These are phyloP conservation scores for Phytophthora pinifolia DNA, from an alignment of 352 stramenopile genomes.

Conservation along the genomic window DNA sequence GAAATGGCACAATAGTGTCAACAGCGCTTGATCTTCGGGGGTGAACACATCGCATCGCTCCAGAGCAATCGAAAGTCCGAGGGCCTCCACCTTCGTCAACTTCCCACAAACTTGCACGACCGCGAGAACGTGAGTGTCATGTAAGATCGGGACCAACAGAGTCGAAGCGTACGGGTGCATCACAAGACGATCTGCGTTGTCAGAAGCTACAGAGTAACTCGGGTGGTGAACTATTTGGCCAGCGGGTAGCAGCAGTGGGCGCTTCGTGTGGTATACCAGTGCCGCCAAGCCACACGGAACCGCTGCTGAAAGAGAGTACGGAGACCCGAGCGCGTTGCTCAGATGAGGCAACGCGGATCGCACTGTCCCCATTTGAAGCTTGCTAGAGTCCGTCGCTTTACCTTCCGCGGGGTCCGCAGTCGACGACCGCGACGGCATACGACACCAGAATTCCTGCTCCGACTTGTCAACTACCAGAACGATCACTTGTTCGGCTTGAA, in stretches of 20 bases:
- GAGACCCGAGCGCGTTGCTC: background rate
- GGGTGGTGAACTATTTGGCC: conserved; percentile 48
- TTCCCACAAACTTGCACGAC: conserved; percentile 74
- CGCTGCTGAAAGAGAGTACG: background rate
- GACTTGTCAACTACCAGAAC: conserved; percentile 71
- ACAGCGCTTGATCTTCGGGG: conserved; percentile 50
- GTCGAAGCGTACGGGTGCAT: conserved; percentile 57
- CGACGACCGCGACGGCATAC: conserved; percentile 30
- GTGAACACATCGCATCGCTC: conserved; percentile 67
- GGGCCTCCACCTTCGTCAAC: conserved; percentile 47
- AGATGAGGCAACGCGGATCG: conserved; percentile 47
- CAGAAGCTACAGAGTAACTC: conserved; percentile 48
- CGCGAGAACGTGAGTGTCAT: conserved; percentile 36
- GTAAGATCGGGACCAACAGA: conserved; percentile 54
- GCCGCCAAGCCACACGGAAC: conserved; percentile 58
- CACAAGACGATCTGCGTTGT: conserved; percentile 68
- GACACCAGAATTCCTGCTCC: conserved; percentile 81
- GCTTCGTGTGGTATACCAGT: conserved; percentile 67
- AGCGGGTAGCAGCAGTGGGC: conserved; percentile 54
- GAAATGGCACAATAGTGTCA: conserved; percentile 60
- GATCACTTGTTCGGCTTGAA: conserved; percentile 62
- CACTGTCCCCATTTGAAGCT: conserved; percentile 34
- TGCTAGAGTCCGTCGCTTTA: conserved; percentile 18
- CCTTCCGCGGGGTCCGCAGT: conserved; percentile 4
- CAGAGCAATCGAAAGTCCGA: conserved; percentile 62